These are phyloP conservation scores for Cyberlindnera meyerae DNA, from an alignment of 805 yeast species.

Conservation along the genomic window DNA sequence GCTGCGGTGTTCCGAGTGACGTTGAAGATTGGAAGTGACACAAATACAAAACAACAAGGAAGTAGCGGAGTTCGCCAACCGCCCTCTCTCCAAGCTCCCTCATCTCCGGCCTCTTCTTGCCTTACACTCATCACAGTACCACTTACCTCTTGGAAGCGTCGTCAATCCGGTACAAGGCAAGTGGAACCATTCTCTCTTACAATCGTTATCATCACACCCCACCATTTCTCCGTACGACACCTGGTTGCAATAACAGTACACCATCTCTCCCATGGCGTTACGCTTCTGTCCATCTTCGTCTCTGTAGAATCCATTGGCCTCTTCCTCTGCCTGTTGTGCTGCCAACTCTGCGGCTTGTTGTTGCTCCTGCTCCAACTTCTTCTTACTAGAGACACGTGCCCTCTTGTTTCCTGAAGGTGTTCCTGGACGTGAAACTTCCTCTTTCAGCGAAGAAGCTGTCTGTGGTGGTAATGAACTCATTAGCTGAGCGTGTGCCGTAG, in stretches of 20 bases:
- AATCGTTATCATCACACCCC: slow-evolving; percentile 93
- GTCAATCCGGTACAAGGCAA: slow-evolving; percentile 86
- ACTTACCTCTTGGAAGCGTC: slow-evolving; percentile 80
- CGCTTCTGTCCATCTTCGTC: slow-evolving; percentile 17
- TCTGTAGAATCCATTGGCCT: slow-evolving; percentile 12
- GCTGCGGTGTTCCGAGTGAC: too few species aligned
- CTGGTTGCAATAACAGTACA: slow-evolving; percentile 94
- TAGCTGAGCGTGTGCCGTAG: slow-evolving; percentile 7
- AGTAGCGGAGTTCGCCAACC: not conserved
- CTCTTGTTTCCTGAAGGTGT: slow-evolving; percentile 18
- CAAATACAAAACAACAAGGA: too few species aligned
- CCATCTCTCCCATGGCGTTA: slow-evolving; percentile 54
- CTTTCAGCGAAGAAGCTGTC: not conserved
- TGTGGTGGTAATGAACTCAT: slow-evolving; percentile 1
- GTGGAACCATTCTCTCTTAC: slow-evolving; percentile 95
- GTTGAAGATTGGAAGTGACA: too few species aligned
- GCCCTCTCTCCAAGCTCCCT: too few species aligned
- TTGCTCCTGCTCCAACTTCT: slow-evolving; percentile 14
- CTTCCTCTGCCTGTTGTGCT: not conserved
- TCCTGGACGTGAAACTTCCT: slow-evolving; percentile 17
- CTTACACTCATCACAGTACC: slow-evolving; percentile 72
- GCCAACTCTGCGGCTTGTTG: slow-evolving; percentile 8
- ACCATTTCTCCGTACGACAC: slow-evolving; percentile 99
- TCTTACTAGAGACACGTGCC: slow-evolving; percentile 16
- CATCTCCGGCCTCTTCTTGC: slow-evolving; percentile 35